These are phyloP conservation scores for Stereum hirsutum DNA, from an alignment of 1,284 basidiomycete genomes.

Conservation along the genomic window DNA sequence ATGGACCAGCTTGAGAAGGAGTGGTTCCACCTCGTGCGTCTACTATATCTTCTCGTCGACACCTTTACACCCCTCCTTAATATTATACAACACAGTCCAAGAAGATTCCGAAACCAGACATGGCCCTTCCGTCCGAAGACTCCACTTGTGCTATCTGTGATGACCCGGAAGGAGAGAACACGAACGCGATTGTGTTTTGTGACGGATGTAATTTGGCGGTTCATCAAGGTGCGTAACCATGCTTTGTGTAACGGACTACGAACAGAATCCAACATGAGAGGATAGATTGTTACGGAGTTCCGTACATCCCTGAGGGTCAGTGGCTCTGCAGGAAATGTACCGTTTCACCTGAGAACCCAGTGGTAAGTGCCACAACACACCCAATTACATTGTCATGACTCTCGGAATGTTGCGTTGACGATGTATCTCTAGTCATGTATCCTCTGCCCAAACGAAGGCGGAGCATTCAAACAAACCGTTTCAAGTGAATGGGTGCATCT, in stretches of 20 bases:
- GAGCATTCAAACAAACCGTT: conserved; percentile 97
- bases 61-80: too few species aligned
- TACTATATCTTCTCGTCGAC: too few species aligned
- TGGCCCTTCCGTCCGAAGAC: conserved; percentile 83
- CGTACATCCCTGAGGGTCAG: conserved; percentile 98
- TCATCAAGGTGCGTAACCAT: conserved; percentile 69
- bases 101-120: conserved; percentile 78
- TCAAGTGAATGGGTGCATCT: conserved; percentile 95
- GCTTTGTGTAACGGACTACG: background rate
- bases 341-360: conserved; percentile 93
- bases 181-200: conserved; percentile 98
- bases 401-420: too few species aligned
- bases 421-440: conserved; percentile 77
- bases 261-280: conserved; percentile 1
- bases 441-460: conserved; percentile 93
- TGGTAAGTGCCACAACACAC: conserved; percentile 44
- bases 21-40: conserved; percentile 88
- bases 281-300: conserved; percentile 99
- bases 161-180: conserved; percentile 97
- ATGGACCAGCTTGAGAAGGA: conserved; percentile 99
- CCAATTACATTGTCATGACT: background rate
- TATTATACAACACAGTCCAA: conserved; percentile 78
- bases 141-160: conserved; percentile 97
- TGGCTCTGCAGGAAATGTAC: conserved; percentile 99
- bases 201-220: conserved; percentile 99